These are phyloP conservation scores for Tetrapyrgos nigripes DNA, from an alignment of 1,284 basidiomycete species.

Conservation along the genomic window DNA sequence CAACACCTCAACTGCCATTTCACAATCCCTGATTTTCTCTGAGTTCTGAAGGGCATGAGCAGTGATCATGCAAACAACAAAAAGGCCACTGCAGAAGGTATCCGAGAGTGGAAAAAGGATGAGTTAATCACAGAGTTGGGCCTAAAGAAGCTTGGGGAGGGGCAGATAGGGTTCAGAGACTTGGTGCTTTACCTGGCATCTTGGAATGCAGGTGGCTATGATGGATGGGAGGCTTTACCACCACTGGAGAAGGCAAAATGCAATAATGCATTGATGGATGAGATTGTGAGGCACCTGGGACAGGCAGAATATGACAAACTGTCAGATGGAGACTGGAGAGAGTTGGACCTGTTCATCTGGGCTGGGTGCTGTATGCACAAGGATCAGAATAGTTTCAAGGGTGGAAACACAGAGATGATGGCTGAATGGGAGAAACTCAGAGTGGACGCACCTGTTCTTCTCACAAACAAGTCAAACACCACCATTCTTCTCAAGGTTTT, in stretches of 20 bases:
- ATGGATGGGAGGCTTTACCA: not conserved
- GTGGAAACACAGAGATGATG: constrained; percentile 6
- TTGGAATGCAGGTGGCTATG: not conserved
- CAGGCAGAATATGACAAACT: not conserved
- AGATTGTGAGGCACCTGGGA: not conserved
- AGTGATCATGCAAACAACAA: too few relatives aligned
- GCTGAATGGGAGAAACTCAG: constrained; percentile 4
- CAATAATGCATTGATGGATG: not conserved
- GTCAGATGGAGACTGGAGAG: not conserved
- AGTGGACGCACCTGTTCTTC: not conserved
- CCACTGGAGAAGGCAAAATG: not conserved
- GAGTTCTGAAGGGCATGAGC: constrained; percentile 11
- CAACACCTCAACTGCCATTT: not conserved
- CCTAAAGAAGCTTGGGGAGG: not conserved
- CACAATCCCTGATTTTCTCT: constrained; percentile 4
- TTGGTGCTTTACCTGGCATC: too few relatives aligned
- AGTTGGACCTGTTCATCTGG: not conserved
- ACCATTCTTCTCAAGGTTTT: not conserved
- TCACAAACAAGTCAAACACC: constrained; percentile 7
- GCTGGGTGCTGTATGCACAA: too few relatives aligned
- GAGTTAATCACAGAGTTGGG: constrained; percentile 7
- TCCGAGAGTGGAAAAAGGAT: constrained; percentile 6
- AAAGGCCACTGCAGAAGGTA: constrained; percentile 2
- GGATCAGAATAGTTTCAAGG: too few relatives aligned
- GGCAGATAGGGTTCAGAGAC: too few relatives aligned